phyloP scores from a whole-genome alignment of 805 yeast species.

The Cyberlindnera galapagoensis region DNA sequence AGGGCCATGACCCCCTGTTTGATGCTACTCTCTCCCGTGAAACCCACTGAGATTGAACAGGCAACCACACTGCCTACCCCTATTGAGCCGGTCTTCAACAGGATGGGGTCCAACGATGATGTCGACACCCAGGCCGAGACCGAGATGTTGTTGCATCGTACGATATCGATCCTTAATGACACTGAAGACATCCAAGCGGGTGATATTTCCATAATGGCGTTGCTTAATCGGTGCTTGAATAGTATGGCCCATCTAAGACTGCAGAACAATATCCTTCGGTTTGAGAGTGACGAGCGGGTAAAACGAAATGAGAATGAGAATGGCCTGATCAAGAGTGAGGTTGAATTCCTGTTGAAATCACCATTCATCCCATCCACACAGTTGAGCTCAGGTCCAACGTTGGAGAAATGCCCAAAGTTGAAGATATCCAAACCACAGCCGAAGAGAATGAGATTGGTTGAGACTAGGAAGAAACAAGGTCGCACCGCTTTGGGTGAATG shows the following conservation, averaged over 20 bases:
- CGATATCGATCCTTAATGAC: constrained; percentile 2
- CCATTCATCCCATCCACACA: constrained; percentile 17
- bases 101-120: too few relatives aligned
- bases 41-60: too few relatives aligned
- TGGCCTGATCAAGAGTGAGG: constrained; percentile 19
- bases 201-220: constrained; percentile 4
- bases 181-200: too few relatives aligned
- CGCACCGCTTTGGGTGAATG: too few relatives aligned
- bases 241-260: constrained; percentile 17
- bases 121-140: too few relatives aligned
- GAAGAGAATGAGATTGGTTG: too few relatives aligned
- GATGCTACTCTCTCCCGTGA: too few relatives aligned
- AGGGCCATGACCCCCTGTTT: too few relatives aligned
- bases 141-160: constrained; percentile 2
- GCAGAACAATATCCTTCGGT: constrained; percentile 16
- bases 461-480: too few relatives aligned
- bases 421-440: constrained; percentile 2
- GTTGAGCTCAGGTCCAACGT: background rate
- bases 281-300: constrained; percentile 15
- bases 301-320: constrained; percentile 19
- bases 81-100: too few relatives aligned
- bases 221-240: constrained; percentile 14
- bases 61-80: too few relatives aligned
- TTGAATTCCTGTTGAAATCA: constrained; percentile 17
- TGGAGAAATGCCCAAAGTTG: too few relatives aligned